Evolutionary conservation across 495 filamentous ascomycete species (phyloP), one percentile per base, ranked within the genome.

Genomic region (Mytilinidion resinicola): DNA sequence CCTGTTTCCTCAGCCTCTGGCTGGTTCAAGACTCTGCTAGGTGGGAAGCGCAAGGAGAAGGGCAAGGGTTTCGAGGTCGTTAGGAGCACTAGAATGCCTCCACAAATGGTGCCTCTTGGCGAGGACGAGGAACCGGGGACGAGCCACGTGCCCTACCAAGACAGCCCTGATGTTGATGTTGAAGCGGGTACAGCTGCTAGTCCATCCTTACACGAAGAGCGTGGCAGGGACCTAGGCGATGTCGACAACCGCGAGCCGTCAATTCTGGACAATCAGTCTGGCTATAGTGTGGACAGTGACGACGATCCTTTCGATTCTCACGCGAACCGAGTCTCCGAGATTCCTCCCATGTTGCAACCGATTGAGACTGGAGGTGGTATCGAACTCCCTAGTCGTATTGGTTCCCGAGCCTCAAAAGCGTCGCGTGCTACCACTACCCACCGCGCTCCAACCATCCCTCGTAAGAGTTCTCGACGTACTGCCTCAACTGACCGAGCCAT

Each of bases 41-140:
- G 84, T 33, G 88, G 85, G 8, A 90, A 93, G 70, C 87, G 82
- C 3, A 96, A 93, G 63, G 90, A 93, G 43, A 93, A 82, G 51
- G 87, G 86, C 33, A 96, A 96, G 71, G 93, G 93, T 0, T 98
- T 98, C 56, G 93, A 96, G 69, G 93, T 98, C 14, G 93, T 97
- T 11, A 78, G 93, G 67, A 95, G 90, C 66, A 79, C 88, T 41
- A 80, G 90, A 62, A 78, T 80, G 17, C 82, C 82, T 35, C 78
- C 77, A 4, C 71, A 72, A 17, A 70, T 68, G 64, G 61, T 66
- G 53, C 56, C 60, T 11, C n/a, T 64, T 11, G 60, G 60, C 35
- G 62, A 62, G 41, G 63, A 62, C 17, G 57, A 56, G 2, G 67
- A 66, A 19, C 67, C 67, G 3, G 47, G n/a, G 20, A 49, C 60